A percentile compares a stretch with the other conserved stretches of the same genome.
Conservation (phyloP, 2,329 filamentous ascomycete genomes). For the Diaporthe vaccinii region DNA sequence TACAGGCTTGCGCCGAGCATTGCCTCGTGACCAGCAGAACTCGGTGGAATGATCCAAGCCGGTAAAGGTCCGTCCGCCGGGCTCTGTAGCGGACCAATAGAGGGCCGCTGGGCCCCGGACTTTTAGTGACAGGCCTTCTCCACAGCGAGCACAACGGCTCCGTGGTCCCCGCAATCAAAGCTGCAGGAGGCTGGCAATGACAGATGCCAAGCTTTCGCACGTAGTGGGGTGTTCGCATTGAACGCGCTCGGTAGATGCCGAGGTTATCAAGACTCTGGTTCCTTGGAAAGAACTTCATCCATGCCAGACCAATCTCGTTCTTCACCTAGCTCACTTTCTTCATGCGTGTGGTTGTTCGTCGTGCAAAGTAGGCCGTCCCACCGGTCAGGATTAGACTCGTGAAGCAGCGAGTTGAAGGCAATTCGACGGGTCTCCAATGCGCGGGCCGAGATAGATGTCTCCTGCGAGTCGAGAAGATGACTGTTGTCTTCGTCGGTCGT, state of each 20-base stretch:
- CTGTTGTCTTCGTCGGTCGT: constrained; percentile 21
- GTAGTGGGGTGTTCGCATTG: constrained; percentile 6
- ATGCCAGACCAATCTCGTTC: constrained; percentile 7
- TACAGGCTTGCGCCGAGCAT: not conserved
- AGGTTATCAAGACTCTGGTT: not conserved
- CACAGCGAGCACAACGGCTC: constrained; percentile 9
- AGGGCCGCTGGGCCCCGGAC: not conserved
- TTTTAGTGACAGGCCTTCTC: constrained; percentile 3
- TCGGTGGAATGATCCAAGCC: constrained; percentile 20
- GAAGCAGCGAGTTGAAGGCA: constrained; percentile 50
- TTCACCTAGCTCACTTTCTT: constrained; percentile 53
- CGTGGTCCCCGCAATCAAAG: constrained; percentile 11
- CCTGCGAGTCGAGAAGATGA: constrained; percentile 48
- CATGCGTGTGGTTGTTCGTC: constrained; percentile 53
- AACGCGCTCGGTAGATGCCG: not conserved
- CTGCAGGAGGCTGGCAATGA: constrained; percentile 13
- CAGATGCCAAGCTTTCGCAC: constrained; percentile 11
- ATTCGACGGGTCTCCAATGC: constrained; percentile 47
- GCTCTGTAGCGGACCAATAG: constrained; percentile 17
- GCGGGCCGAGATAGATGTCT: constrained; percentile 47
- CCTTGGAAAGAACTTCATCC: not conserved
- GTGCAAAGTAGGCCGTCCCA: constrained; percentile 53
- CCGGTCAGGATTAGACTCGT: constrained; percentile 44
- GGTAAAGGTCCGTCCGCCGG: not conserved
- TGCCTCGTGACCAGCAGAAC: not conserved